Conservation (phyloP, 768 basidiomycete genomes). For the Tricholoma sp. region DNA sequence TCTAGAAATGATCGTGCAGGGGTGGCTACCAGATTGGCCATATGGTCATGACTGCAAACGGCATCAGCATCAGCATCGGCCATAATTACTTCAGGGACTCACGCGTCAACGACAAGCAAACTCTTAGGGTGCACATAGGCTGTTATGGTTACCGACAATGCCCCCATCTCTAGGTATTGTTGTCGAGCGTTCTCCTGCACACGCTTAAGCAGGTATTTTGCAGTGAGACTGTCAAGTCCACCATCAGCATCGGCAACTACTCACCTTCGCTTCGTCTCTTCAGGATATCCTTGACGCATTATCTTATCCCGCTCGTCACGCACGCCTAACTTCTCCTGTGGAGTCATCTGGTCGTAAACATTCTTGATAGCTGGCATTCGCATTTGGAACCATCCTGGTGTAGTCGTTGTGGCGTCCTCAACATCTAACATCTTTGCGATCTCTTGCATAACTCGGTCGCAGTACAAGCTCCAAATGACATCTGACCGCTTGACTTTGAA, state of each 20-base stretch:
- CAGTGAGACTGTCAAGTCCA: background rate
- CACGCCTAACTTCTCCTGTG: background rate
- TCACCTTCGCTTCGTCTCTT: too few relatives aligned
- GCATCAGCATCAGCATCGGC: too few relatives aligned
- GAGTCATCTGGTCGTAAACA: background rate
- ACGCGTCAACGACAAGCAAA: too few relatives aligned
- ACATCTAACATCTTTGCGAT: background rate
- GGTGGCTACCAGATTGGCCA: background rate
- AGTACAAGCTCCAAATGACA: background rate
- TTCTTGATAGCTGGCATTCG: background rate
- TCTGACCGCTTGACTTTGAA: background rate
- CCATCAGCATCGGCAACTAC: background rate
- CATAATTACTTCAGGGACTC: too few relatives aligned
- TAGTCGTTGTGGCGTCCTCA: background rate
- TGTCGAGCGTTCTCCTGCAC: too few relatives aligned
- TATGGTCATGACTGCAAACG: too few relatives aligned
- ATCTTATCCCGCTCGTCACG: too few relatives aligned
- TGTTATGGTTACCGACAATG: slow-evolving; percentile 12
- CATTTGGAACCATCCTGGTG: background rate
- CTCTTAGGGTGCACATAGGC: too few relatives aligned
- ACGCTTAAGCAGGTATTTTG: background rate
- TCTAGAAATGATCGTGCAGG: background rate
- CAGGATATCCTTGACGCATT: too few relatives aligned
- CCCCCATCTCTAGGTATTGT: too few relatives aligned
- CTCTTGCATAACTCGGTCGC: background rate